Evolutionary conservation across 2,329 filamentous ascomycete genomes (phyloP).

Genomic region (Periconia digitata): DNA sequence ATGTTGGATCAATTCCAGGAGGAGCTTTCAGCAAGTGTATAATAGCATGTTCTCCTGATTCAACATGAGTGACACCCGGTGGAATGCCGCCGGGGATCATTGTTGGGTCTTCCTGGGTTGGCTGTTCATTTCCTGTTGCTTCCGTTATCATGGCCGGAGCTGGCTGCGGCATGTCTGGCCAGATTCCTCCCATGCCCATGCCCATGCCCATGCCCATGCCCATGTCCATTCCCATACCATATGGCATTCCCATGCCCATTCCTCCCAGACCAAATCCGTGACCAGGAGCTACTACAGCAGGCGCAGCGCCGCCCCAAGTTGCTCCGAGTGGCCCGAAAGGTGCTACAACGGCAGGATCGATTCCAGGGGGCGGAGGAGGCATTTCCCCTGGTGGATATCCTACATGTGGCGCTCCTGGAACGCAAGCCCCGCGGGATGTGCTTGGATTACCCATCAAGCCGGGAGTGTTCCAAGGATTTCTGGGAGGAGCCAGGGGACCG

Average conservation of each 20-base stretch:
- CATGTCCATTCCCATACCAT: slow-evolving; percentile 9
- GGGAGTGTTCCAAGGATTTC: slow-evolving; percentile 11
- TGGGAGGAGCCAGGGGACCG: slow-evolving; percentile 25
- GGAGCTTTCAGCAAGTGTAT: slow-evolving; percentile 25
- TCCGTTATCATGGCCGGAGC: slow-evolving; percentile 24
- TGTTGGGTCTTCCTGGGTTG: slow-evolving; percentile 25
- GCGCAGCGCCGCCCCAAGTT: slow-evolving; percentile 16
- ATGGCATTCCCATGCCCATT: slow-evolving; percentile 7
- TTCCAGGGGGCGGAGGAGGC: slow-evolving; percentile 27
- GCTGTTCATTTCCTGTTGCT: slow-evolving; percentile 22
- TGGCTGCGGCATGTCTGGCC: slow-evolving; percentile 18
- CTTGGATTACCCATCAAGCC: slow-evolving; percentile 17
- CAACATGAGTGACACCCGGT: slow-evolving; percentile 27
- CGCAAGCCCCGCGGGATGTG: slow-evolving; percentile 3
- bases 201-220: slow-evolving; percentile 12
- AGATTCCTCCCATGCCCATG: slow-evolving; percentile 12
- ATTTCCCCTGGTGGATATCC: slow-evolving; percentile 21
- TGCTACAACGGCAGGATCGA: slow-evolving; percentile 20
- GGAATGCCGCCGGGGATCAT: slow-evolving; percentile 30
- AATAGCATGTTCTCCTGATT: slow-evolving; percentile 27
- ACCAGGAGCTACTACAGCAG: neutral
- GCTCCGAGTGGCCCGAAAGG: slow-evolving; percentile 28
- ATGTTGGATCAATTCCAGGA: neutral
- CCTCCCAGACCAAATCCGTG: slow-evolving; percentile 11
- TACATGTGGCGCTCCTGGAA: slow-evolving; percentile 10